These are phyloP conservation scores for Clathrus columnatus DNA, from an alignment of 768 basidiomycete species.

Conservation along the genomic window DNA sequence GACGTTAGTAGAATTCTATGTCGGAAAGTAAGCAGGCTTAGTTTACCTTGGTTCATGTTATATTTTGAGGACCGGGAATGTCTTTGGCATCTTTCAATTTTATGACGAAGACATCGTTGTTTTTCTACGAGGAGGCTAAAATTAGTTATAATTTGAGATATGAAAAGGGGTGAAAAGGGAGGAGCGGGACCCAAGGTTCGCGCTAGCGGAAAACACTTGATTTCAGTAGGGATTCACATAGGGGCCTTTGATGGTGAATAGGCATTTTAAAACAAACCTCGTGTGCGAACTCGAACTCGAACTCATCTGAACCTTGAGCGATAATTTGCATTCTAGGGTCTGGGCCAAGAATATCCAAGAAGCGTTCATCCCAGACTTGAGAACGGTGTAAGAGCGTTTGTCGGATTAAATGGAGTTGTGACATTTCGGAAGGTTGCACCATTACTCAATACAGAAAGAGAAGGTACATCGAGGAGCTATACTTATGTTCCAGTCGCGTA, in stretches of 20 bases:
- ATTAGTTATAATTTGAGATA: background rate
- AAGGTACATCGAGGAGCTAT: conserved; percentile 43
- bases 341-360: conserved; percentile 50
- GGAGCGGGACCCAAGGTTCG: conserved; percentile 38
- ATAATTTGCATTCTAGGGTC: conserved; percentile 51
- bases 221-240: conserved; percentile 54
- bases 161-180: background rate
- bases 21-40: conserved; percentile 9
- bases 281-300: conserved; percentile 69
- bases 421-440: conserved; percentile 32
- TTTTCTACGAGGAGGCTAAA: conserved; percentile 48
- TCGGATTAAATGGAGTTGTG: conserved; percentile 48
- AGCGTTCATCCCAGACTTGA: conserved; percentile 47
- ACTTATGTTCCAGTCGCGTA: too few relatives aligned
- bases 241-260: conserved; percentile 35
- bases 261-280: conserved; percentile 27
- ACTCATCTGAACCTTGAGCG: conserved; percentile 43
- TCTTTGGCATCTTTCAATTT: conserved; percentile 43
- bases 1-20: conserved; percentile 7
- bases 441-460: conserved; percentile 43
- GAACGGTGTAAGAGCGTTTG: conserved; percentile 46
- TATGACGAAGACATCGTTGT: conserved; percentile 56
- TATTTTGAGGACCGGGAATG: conserved; percentile 27
- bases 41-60: conserved; percentile 35
- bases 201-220: conserved; percentile 61